These are phyloP conservation scores for Termitomyces titanicus DNA, from an alignment of 768 basidiomycete genomes.

Conservation along the genomic window DNA sequence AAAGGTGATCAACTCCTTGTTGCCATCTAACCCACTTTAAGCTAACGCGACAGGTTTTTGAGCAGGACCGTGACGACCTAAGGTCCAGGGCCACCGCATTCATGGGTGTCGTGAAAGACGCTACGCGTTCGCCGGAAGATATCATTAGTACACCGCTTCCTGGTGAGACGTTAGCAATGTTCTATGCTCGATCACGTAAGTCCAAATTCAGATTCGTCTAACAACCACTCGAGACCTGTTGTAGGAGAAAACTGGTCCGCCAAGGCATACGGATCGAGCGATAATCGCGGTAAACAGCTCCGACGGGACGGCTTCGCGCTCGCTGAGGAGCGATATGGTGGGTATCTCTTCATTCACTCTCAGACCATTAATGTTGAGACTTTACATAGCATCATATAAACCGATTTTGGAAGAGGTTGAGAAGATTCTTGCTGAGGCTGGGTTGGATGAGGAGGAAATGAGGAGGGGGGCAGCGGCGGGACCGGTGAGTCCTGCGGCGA, in stretches of 20 bases:
- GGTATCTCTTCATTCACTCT: constrained; percentile 18
- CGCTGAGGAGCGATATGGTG: constrained; percentile 72
- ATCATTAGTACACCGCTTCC: constrained; percentile 75
- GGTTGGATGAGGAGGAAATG: constrained; percentile 83
- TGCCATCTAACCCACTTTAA: no score
- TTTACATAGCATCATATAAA: constrained; percentile 56
- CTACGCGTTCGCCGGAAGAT: constrained; percentile 63
- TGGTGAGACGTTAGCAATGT: constrained; percentile 78
- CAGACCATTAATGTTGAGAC: no score
- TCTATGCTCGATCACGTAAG: constrained; percentile 79
- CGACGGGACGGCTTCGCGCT: constrained; percentile 75
- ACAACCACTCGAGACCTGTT: not conserved
- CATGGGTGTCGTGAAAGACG: constrained; percentile 63
- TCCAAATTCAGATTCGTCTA: constrained; percentile 4
- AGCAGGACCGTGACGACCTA: constrained; percentile 26
- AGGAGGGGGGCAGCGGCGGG: constrained; percentile 48
- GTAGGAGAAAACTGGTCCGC: constrained; percentile 81
- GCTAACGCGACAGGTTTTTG: no score
- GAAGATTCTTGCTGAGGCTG: constrained; percentile 78
- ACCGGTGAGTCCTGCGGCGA: constrained; percentile 23
- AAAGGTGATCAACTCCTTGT: no score
- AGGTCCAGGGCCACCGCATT: constrained; percentile 34
- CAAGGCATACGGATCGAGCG: constrained; percentile 56
- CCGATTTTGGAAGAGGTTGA: constrained; percentile 81
- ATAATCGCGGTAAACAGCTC: constrained; percentile 73